Conservation (phyloP, 305 asterid genomes). For the Caryopteris hybrid region DNA sequence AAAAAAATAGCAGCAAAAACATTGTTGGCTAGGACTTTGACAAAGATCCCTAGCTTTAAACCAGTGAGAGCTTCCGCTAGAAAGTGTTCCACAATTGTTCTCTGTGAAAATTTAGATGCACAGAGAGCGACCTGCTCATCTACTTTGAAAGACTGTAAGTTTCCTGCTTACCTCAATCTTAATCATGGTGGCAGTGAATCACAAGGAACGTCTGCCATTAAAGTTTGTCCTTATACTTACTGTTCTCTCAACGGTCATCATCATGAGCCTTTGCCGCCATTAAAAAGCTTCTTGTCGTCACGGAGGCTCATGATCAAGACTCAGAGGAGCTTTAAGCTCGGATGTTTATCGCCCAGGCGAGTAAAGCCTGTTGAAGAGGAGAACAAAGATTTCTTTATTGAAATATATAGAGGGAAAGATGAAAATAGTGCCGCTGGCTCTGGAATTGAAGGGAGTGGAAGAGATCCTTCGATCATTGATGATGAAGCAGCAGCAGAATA, state of each 20-base stretch:
- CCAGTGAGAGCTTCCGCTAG: conserved; percentile 38
- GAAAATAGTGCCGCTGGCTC: conserved; percentile 5
- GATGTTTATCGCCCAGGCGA: conserved; percentile 23
- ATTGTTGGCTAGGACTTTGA: conserved; percentile 28
- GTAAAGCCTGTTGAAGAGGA: not conserved
- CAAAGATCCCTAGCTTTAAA: conserved; percentile 62
- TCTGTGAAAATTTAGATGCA: conserved; percentile 34
- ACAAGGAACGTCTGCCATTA: conserved; percentile 56
- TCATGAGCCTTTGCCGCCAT: conserved; percentile 61
- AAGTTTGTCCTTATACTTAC: conserved; percentile 77
- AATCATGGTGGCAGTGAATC: conserved; percentile 61
- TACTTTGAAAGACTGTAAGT: conserved; percentile 67
- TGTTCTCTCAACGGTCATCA: conserved; percentile 92
- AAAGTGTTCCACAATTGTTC: conserved; percentile 36
- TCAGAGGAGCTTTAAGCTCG: conserved; percentile 48
- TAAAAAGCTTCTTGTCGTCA: conserved; percentile 62
- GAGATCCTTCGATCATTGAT: not conserved
- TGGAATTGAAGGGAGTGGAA: conserved; percentile 6
- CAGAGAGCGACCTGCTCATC: conserved; percentile 76
- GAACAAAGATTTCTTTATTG: conserved; percentile 18
- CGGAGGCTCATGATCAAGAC: conserved; percentile 55
- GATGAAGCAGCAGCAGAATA: not conserved
- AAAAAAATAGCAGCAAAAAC: conserved; percentile 30
- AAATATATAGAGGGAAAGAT: conserved; percentile 13
- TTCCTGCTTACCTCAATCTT: conserved; percentile 61